Conservation (phyloP, 768 basidiomycete genomes). For the Postia placenta region DNA sequence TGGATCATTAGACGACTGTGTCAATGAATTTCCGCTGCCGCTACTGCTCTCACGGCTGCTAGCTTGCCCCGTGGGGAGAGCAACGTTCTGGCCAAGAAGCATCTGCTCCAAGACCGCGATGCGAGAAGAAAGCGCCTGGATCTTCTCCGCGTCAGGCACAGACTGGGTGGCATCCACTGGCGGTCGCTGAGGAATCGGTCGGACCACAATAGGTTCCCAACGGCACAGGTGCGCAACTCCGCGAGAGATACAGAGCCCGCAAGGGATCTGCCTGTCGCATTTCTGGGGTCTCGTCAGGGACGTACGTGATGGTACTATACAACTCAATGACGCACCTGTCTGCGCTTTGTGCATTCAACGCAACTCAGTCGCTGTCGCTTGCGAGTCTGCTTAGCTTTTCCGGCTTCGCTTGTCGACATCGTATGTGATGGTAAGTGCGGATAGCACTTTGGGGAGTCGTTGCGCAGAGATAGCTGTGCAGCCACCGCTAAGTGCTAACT, state of each 20-base stretch:
- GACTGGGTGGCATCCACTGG: constrained; percentile 1
- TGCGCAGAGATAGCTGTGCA: too few species aligned
- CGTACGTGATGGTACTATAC: neutral
- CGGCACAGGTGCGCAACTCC: constrained; percentile 24
- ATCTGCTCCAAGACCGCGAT: constrained; percentile 20
- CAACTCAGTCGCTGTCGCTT: constrained; percentile 46
- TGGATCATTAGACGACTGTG: neutral
- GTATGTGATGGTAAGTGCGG: too few species aligned
- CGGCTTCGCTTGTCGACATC: constrained; percentile 3
- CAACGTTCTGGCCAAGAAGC: constrained; percentile 5
- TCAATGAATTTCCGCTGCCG: neutral
- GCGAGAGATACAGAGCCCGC: constrained; percentile 24
- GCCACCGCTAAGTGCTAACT: too few species aligned
- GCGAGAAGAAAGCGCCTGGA: constrained; percentile 17
- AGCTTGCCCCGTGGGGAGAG: neutral
- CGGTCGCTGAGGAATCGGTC: constrained; percentile 21
- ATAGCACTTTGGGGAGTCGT: too few species aligned
- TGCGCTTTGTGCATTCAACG: constrained; percentile 50
- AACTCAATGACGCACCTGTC: constrained; percentile 35
- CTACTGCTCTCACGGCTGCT: neutral
- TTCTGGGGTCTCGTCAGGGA: too few species aligned
- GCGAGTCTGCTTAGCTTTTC: constrained; percentile 45
- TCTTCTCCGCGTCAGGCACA: constrained; percentile 13
- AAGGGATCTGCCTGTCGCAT: constrained; percentile 34
- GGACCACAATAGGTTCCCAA: constrained; percentile 24